These are phyloP conservation scores for Sphagnum tenellum DNA, from an alignment of 225 moss, liverwort and hornwort genomes.

Conservation along the genomic window DNA sequence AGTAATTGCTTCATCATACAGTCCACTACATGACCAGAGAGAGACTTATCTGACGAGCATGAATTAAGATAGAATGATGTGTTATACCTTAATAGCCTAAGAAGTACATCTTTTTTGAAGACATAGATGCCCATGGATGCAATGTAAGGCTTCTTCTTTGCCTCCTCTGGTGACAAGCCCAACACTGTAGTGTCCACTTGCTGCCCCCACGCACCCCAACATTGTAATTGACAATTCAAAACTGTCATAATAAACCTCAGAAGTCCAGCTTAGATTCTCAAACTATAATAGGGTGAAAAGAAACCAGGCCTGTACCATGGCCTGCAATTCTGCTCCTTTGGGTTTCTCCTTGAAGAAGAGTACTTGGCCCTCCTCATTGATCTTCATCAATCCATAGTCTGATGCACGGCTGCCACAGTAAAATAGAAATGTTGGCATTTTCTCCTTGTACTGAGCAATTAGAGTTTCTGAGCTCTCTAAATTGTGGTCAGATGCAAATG, in stretches of 20 bases:
- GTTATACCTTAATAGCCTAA: slow-evolving; percentile 71
- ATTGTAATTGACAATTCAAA: neutral
- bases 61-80: neutral
- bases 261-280: neutral
- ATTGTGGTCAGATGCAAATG: too few species aligned
- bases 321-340: slow-evolving; percentile 46
- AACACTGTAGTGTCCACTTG: slow-evolving; percentile 80
- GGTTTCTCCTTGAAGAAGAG: slow-evolving; percentile 91
- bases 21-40: neutral
- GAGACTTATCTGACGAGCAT: neutral
- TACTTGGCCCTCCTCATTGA: slow-evolving; percentile 69
- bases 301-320: slow-evolving; percentile 48
- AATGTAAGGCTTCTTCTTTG: slow-evolving; percentile 72
- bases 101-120: slow-evolving; percentile 84
- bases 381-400: slow-evolving; percentile 92
- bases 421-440: too few species aligned
- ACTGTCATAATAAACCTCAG: neutral
- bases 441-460: too few species aligned
- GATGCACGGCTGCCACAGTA: slow-evolving; percentile 66
- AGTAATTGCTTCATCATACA: too few species aligned
- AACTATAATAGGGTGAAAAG: neutral
- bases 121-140: slow-evolving; percentile 99
- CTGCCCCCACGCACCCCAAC: slow-evolving; percentile 21
- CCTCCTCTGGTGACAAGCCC: slow-evolving; percentile 68
- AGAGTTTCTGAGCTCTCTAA: too few species aligned